A percentile compares a stretch with the other conserved stretches of the same genome.
Conservation (phyloP, 1,139 yeast species). For the Lodderomyces jiufengensis region DNA sequence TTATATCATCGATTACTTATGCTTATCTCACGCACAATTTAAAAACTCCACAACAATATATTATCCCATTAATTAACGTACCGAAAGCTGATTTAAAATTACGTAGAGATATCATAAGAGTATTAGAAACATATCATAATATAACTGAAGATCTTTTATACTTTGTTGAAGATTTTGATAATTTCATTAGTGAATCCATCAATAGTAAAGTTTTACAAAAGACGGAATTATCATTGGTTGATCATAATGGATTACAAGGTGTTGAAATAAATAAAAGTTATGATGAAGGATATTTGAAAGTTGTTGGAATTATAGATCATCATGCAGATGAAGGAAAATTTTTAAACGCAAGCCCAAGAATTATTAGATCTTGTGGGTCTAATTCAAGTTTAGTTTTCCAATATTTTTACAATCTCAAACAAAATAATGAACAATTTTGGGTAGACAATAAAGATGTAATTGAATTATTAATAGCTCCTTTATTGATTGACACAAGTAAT, state of each 20-base stretch:
- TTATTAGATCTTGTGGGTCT: constrained; percentile 65
- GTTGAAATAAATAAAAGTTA: constrained; percentile 25
- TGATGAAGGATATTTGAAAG: constrained; percentile 25
- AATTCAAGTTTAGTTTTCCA: constrained; percentile 72
- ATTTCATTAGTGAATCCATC: constrained; percentile 19
- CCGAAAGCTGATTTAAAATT: constrained; percentile 60
- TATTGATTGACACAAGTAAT: constrained; percentile 68
- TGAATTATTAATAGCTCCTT: constrained; percentile 59
- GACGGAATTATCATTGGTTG: constrained; percentile 48
- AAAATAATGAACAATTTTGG: constrained; percentile 16
- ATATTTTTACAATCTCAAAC: constrained; percentile 44
- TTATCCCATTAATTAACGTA: constrained; percentile 72
- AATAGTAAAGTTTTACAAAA: constrained; percentile 34
- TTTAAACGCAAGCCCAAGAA: constrained; percentile 50
- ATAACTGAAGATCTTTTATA: constrained; percentile 50
- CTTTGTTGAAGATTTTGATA: constrained; percentile 61
- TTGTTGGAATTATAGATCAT: constrained; percentile 75
- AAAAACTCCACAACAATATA: constrained; percentile 15
- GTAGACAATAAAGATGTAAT: constrained; percentile 32
- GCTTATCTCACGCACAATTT: constrained; percentile 48
- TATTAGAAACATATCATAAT: constrained; percentile 42
- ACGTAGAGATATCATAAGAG: constrained; percentile 65
- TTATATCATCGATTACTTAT: constrained; percentile 67
- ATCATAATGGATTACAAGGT: constrained; percentile 74
- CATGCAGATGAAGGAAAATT: constrained; percentile 69